Conservation (phyloP, 345 rosid genomes). For the Brassica incana region DNA sequence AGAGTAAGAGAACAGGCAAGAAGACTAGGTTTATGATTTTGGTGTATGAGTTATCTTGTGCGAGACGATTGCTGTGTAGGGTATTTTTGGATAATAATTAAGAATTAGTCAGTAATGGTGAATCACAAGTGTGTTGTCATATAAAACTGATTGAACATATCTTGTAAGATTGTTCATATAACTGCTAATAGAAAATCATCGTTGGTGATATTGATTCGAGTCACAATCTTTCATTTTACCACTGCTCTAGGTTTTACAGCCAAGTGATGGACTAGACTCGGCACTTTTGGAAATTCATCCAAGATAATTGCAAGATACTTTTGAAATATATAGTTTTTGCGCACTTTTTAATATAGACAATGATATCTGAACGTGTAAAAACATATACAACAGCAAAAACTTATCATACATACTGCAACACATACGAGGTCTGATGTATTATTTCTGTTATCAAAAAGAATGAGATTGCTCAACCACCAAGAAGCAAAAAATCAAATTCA, state of each 20-base stretch:
- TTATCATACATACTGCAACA: neutral
- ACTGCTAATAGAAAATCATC: neutral
- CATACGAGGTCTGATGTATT: neutral
- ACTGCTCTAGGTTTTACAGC: neutral
- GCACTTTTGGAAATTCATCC: neutral
- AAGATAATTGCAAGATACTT: neutral
- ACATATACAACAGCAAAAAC: neutral
- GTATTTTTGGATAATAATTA: neutral
- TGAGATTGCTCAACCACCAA: conserved; percentile 32
- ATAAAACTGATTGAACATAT: neutral
- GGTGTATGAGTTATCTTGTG: neutral
- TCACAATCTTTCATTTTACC: neutral
- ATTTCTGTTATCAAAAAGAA: conserved; percentile 18
- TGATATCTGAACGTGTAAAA: neutral
- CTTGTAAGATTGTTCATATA: neutral
- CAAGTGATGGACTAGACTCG: neutral
- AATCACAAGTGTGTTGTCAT: neutral
- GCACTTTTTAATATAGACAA: neutral
- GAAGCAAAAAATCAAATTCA: neutral
- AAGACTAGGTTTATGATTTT: neutral
- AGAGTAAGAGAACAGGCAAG: neutral
- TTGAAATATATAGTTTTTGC: neutral
- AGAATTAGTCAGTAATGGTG: neutral
- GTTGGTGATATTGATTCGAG: neutral
- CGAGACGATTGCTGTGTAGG: neutral